Base-by-base conservation (phyloP, 164 flowering plant species). In the Magnolia changhungtana region DNA sequence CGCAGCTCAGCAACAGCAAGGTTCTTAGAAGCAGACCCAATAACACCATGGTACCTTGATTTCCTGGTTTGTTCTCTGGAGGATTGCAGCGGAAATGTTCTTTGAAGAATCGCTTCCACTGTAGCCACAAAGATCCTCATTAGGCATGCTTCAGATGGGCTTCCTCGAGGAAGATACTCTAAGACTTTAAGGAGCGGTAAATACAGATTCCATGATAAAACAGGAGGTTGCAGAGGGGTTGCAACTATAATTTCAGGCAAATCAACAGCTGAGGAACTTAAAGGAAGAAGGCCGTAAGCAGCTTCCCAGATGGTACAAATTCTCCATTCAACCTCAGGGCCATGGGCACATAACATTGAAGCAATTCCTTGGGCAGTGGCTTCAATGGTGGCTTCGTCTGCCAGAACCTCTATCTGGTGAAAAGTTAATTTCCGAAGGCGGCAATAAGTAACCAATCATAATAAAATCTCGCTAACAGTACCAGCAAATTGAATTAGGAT, bases 351-450 rank as follows among this genome's bases (percentile, higher is more conserved):
- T 75, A 95, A 92, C 93, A 95, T 88, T 49, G 99, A 95, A 78
- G 96, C 98, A 86, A 95, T 92, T 73, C 99, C 99, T 83, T 95
- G 98, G 69, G 99, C 99, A 74, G 99, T 95, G 73, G 99, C 98
- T 80, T 95, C 99, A 78, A 93, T 90, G 66, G 97, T 89, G 74
- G 99, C 98, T 87, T 91, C 99, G 72, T 90, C 88, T 50, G 87
- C 88, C 71, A 95, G 92, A 76, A 85, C 88, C 87, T 93, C 96
- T 75, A 84, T 87, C 97, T 93, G 89, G 27, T 81, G 50, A 81
- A 61, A 81, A 29, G 59, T 19, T 51, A 23, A 71, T 69, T 37
- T 21, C 59, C 51, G 16, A 45, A 72, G 14, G 52, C 23, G 70
- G 64, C 4, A 58, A 50, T 76, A 8, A 78, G 74, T 37, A 23